phyloP scores from a whole-genome alignment of 2,329 filamentous ascomycete species.

The Penicillium sp. region DNA sequence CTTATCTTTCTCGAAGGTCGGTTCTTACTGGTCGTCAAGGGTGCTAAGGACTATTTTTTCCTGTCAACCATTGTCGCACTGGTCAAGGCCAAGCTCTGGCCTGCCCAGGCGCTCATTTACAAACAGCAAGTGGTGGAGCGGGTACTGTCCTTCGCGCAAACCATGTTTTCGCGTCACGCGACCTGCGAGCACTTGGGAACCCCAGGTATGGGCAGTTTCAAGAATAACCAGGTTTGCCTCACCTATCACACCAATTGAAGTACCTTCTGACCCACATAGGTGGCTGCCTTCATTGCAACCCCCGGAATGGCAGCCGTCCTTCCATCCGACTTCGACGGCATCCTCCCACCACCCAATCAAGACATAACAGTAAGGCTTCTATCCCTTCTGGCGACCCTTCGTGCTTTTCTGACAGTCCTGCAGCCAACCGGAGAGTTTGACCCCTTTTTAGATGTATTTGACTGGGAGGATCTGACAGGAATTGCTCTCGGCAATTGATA shows the following conservation, averaged over 20 bases:
- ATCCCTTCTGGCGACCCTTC: not conserved
- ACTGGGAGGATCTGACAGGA: slow-evolving; percentile 34
- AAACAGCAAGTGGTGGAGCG: slow-evolving; percentile 39
- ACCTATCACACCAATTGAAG: not conserved
- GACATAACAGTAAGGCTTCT: slow-evolving; percentile 24
- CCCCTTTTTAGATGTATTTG: slow-evolving; percentile 35
- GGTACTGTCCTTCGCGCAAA: slow-evolving; percentile 36
- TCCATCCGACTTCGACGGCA: slow-evolving; percentile 22
- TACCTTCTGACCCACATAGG: not conserved
- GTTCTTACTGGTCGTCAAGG: slow-evolving; percentile 34
- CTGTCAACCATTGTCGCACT: slow-evolving; percentile 36
- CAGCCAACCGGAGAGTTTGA: slow-evolving; percentile 32
- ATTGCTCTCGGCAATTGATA: slow-evolving; percentile 24
- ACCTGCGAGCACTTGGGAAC: slow-evolving; percentile 32
- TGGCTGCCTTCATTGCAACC: slow-evolving; percentile 19
- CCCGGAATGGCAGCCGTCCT: slow-evolving; percentile 22
- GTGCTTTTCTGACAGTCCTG: not conserved
- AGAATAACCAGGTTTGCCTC: slow-evolving; percentile 28
- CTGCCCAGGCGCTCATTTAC: slow-evolving; percentile 30
- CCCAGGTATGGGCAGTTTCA: slow-evolving; percentile 30
- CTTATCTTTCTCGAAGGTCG: slow-evolving; percentile 32
- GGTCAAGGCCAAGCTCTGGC: slow-evolving; percentile 36
- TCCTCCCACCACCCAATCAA: slow-evolving; percentile 23
- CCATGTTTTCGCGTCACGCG: slow-evolving; percentile 34
- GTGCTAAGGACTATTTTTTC: slow-evolving; percentile 42